phyloP scores from a whole-genome alignment of 306 rosid species.

The Quercus engelmannii region DNA sequence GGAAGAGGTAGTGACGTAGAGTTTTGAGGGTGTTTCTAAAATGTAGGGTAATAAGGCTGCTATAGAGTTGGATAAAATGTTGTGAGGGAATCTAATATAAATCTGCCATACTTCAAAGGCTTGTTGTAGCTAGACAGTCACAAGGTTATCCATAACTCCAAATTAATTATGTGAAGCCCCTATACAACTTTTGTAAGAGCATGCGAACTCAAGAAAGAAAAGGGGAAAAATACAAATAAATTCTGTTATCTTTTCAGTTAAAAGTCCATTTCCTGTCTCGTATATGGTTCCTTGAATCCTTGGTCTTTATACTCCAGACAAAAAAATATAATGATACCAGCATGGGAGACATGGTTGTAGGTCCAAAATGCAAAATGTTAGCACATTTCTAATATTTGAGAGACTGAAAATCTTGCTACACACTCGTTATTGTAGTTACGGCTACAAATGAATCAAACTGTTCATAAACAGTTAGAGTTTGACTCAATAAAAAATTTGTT shows the following conservation, averaged over 20 bases:
- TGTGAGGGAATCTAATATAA: conserved; percentile 27
- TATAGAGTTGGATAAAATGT: background rate
- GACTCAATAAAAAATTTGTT: no score
- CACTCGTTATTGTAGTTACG: no score
- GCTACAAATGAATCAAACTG: no score
- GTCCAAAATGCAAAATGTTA: background rate
- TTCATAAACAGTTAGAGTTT: no score
- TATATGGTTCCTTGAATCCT: background rate
- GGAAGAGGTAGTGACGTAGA: background rate
- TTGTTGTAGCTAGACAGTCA: conserved; percentile 1
- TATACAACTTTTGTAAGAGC: conserved; percentile 21
- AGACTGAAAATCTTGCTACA: background rate
- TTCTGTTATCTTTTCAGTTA: conserved; percentile 11
- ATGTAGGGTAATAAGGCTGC: background rate
- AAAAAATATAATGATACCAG: conserved; percentile 4
- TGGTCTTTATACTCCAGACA: background rate
- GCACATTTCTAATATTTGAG: background rate
- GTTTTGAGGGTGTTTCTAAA: background rate
- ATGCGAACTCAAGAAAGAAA: conserved; percentile 17
- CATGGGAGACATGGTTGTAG: background rate
- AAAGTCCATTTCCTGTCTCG: conserved; percentile 9
- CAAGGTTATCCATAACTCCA: background rate
- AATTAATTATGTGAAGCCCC: background rate
- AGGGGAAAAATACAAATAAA: background rate
- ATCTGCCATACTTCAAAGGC: conserved; percentile 6